Conservation (phyloP, 2,329 filamentous ascomycete genomes). For the Sporothrix variecibatus region DNA sequence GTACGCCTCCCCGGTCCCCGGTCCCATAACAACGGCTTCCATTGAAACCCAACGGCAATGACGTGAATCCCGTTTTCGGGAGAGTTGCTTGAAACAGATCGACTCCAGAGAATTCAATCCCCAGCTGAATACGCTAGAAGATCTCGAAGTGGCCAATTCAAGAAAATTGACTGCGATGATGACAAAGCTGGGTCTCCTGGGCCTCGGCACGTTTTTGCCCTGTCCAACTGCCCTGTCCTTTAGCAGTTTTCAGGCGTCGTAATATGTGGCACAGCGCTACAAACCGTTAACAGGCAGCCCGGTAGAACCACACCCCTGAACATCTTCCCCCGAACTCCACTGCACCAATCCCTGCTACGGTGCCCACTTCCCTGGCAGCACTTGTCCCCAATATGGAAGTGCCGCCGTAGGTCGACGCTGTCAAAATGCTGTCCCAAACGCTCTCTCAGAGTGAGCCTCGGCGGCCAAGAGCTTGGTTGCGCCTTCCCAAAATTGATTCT, state of each 20-base stretch:
- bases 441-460: not conserved
- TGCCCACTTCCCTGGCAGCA: not conserved
- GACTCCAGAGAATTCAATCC: not conserved
- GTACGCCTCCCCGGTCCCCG: not conserved
- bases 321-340: not conserved
- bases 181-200: not conserved
- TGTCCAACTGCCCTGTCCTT: not conserved
- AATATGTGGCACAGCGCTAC: not conserved
- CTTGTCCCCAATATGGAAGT: slow-evolving; percentile 19
- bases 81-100: not conserved
- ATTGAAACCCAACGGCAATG: not conserved
- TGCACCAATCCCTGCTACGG: not conserved
- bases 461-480: not conserved
- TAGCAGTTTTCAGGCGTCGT: not conserved
- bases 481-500: not conserved
- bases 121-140: not conserved
- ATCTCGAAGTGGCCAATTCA: not conserved
- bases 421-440: not conserved
- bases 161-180: not conserved
- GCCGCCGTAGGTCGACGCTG: slow-evolving; percentile 8
- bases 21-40: not conserved
- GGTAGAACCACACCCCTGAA: not conserved
- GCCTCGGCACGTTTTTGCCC: slow-evolving; percentile 14
- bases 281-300: not conserved
- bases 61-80: slow-evolving; percentile 1